A percentile compares a stretch with the other conserved stretches of the same genome.
Conservation (phyloP, 164 flowering plant genomes). For the Umbilicus rupestris region DNA sequence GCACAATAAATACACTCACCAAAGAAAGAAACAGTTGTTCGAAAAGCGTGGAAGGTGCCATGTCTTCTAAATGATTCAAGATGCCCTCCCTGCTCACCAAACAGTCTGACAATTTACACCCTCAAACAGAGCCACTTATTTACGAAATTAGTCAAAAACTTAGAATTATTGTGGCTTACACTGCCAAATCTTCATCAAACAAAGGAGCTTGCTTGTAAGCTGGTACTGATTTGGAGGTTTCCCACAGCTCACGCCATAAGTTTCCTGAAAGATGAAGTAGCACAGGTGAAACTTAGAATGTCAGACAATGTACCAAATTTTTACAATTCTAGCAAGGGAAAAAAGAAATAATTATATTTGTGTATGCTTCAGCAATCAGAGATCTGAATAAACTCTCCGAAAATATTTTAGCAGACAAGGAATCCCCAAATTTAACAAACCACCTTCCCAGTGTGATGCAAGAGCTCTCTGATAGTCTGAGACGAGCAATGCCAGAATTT, state of each 20-base stretch:
- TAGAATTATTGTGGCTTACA: conserved; percentile 38
- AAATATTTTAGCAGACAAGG: neutral
- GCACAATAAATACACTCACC: conserved; percentile 35
- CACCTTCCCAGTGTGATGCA: neutral
- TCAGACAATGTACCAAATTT: neutral
- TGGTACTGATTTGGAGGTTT: conserved; percentile 79
- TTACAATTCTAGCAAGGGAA: neutral
- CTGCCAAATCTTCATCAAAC: conserved; percentile 88
- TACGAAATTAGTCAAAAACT: neutral
- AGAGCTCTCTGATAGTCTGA: neutral
- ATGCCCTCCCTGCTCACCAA: conserved; percentile 64
- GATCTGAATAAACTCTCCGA: neutral
- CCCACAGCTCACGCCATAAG: conserved; percentile 94
- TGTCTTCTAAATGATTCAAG: conserved; percentile 52
- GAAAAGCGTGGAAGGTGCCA: conserved; percentile 63
- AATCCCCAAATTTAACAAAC: neutral
- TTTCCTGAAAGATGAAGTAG: conserved; percentile 40
- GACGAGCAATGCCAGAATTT: neutral
- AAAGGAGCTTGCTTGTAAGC: conserved; percentile 81
- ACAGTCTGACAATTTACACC: neutral
- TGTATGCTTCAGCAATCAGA: neutral
- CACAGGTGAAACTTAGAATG: neutral
- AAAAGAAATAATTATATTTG: neutral
- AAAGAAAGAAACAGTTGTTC: conserved; percentile 66
- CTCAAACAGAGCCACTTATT: neutral